Percentiles rank a stretch among this genome's conserved stretches.
These are phyloP conservation scores for Mycena rosella DNA, from an alignment of 768 basidiomycete genomes.

Conservation along the genomic window DNA sequence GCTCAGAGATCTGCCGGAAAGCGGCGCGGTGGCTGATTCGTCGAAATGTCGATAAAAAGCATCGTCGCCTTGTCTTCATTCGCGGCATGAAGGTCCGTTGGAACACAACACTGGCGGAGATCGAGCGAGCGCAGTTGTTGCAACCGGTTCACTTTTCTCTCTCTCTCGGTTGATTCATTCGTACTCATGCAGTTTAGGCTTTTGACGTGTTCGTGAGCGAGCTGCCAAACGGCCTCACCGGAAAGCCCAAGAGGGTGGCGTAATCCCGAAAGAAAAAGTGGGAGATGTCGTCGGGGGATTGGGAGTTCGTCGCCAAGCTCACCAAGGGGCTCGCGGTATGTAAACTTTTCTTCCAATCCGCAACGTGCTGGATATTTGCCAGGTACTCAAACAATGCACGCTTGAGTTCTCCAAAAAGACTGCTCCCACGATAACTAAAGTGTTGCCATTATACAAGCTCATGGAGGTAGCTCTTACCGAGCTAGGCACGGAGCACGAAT, in stretches of 20 bases:
- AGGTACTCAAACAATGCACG: slow-evolving; percentile 25
- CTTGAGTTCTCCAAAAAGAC: slow-evolving; percentile 32
- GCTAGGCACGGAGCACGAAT: no score
- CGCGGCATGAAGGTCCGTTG: slow-evolving; percentile 33
- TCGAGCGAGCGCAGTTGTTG: no score
- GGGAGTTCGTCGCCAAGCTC: slow-evolving; percentile 30
- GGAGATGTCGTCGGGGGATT: slow-evolving; percentile 25
- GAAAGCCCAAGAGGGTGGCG: slow-evolving; percentile 12
- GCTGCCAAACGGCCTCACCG: slow-evolving; percentile 13
- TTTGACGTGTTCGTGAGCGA: slow-evolving; percentile 22
- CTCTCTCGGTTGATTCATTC: background rate
- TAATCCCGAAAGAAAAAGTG: slow-evolving; percentile 26
- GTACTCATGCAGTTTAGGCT: slow-evolving; percentile 14
- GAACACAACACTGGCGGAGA: slow-evolving; percentile 29
- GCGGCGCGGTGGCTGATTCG: slow-evolving; percentile 17
- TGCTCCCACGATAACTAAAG: slow-evolving; percentile 27
- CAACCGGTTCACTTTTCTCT: background rate
- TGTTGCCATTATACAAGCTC: no score
- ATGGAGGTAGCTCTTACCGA: no score
- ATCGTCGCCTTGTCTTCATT: slow-evolving; percentile 26
- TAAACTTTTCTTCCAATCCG: background rate
- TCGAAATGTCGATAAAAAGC: background rate
- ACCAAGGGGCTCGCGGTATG: slow-evolving; percentile 16
- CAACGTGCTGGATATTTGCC: background rate
- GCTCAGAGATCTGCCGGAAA: slow-evolving; percentile 29